Conservation (phyloP, 2,329 filamentous ascomycete species). For the Sporothrix euskadiensis region DNA sequence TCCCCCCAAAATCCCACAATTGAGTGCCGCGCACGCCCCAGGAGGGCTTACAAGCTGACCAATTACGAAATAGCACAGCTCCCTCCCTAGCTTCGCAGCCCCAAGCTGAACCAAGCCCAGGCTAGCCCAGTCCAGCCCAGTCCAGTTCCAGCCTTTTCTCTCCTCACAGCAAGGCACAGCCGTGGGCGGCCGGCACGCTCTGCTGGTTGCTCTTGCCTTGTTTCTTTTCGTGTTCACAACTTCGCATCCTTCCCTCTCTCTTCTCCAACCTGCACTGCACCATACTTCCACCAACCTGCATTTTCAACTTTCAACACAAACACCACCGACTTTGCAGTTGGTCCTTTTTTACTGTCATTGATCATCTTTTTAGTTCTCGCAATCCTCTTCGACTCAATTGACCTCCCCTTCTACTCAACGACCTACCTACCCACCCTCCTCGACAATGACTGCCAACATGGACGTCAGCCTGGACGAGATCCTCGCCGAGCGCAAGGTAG, state of each 20-base stretch:
- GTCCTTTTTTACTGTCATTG: neutral
- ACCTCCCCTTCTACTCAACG: neutral
- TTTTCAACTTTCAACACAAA: too few relatives aligned
- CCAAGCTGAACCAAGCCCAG: neutral
- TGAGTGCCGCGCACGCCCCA: neutral
- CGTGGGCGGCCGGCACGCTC: neutral
- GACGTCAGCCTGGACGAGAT: conserved; percentile 60
- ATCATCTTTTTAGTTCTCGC: neutral
- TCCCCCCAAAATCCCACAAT: neutral
- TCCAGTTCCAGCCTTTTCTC: neutral
- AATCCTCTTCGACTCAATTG: neutral
- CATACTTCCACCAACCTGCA: too few relatives aligned
- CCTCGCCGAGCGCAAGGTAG: conserved; percentile 48
- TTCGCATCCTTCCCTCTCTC: neutral
- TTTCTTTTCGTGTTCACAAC: conserved; percentile 7
- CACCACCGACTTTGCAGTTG: too few relatives aligned
- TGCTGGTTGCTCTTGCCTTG: neutral
- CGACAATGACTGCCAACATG: conserved; percentile 41
- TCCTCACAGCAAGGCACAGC: neutral
- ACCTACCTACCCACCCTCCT: neutral
- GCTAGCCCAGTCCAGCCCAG: too few relatives aligned
- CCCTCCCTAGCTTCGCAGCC: neutral
- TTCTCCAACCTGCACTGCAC: neutral
- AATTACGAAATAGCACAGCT: neutral
- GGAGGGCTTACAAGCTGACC: neutral